Evolutionary conservation across 2,329 filamentous ascomycete genomes (phyloP).

Genomic region (Hansfordia pulvinata): DNA sequence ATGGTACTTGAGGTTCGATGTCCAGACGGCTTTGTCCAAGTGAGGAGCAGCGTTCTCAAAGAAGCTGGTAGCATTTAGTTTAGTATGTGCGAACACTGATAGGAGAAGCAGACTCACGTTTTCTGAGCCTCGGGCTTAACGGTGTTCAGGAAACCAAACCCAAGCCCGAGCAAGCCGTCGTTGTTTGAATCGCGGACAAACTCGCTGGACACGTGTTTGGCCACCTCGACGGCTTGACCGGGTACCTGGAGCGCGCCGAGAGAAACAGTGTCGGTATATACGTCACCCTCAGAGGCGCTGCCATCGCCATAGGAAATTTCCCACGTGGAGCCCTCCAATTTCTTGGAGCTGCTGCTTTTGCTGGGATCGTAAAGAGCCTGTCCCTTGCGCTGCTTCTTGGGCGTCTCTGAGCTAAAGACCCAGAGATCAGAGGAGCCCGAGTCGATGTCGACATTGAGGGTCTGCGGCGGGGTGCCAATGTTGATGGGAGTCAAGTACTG

Average conservation of each 20-base stretch:
- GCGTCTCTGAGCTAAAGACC: conserved; percentile 17
- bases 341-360: conserved; percentile 12
- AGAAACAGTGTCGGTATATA: conserved; percentile 18
- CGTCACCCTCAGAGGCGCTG: conserved; percentile 17
- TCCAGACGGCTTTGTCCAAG: conserved; percentile 15
- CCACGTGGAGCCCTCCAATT: conserved; percentile 14
- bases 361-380: conserved; percentile 14
- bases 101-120: too few relatives aligned
- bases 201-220: conserved; percentile 11
- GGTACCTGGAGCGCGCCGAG: conserved; percentile 15
- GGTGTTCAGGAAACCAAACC: conserved; percentile 20
- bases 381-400: conserved; percentile 10
- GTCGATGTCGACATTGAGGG: conserved; percentile 20
- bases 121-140: conserved; percentile 12
- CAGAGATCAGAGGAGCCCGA: conserved; percentile 20
- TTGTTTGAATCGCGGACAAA: conserved; percentile 18
- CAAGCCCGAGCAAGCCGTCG: conserved; percentile 20
- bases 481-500: conserved; percentile 17
- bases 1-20: conserved; percentile 18
- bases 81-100: too few relatives aligned
- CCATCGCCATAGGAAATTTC: conserved; percentile 18
- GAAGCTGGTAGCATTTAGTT: too few relatives aligned
- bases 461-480: conserved; percentile 18
- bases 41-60: conserved; percentile 16
- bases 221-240: conserved; percentile 17